Conservation (phyloP, 2,329 filamentous ascomycete genomes). For the Fusarium decemcellulare region DNA sequence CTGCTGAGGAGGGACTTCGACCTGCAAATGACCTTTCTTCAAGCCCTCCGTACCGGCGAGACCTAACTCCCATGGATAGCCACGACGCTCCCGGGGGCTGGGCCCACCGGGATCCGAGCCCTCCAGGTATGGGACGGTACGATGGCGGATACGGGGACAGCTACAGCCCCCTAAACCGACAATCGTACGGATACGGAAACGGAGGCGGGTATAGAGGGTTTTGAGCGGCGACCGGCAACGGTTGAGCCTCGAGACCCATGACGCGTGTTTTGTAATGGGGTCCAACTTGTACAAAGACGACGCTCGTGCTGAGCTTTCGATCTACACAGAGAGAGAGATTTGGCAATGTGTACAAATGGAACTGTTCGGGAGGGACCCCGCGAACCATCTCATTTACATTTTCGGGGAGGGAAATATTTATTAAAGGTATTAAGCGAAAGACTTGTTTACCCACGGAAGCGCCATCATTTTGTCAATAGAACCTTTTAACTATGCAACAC, state of each 20-base stretch:
- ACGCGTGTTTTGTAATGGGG: constrained; percentile 24
- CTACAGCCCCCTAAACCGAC: constrained; percentile 35
- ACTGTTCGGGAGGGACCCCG: neutral
- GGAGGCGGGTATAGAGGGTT: constrained; percentile 46
- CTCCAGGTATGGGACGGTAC: constrained; percentile 33
- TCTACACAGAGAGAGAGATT: constrained; percentile 18
- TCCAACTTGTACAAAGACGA: constrained; percentile 27
- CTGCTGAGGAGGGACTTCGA: constrained; percentile 39
- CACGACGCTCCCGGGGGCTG: constrained; percentile 56
- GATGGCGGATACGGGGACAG: constrained; percentile 34
- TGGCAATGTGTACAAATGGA: constrained; percentile 31
- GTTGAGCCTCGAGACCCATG: constrained; percentile 29
- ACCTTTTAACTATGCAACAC: constrained; percentile 47
- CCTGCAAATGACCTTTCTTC: constrained; percentile 42
- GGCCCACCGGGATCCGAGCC: constrained; percentile 43
- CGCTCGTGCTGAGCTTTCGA: constrained; percentile 22
- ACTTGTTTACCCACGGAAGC: constrained; percentile 48
- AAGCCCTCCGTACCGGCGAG: constrained; percentile 51
- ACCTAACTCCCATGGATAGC: constrained; percentile 55
- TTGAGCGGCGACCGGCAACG: constrained; percentile 26
- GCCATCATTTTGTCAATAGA: constrained; percentile 47
- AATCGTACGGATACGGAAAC: constrained; percentile 42
- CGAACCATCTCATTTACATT: constrained; percentile 24
- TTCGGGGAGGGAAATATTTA: constrained; percentile 30
- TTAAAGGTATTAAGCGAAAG: constrained; percentile 35